phyloP scores from a whole-genome alignment of 192 early-diverging fungal species.

The Backusella macrospora region DNA sequence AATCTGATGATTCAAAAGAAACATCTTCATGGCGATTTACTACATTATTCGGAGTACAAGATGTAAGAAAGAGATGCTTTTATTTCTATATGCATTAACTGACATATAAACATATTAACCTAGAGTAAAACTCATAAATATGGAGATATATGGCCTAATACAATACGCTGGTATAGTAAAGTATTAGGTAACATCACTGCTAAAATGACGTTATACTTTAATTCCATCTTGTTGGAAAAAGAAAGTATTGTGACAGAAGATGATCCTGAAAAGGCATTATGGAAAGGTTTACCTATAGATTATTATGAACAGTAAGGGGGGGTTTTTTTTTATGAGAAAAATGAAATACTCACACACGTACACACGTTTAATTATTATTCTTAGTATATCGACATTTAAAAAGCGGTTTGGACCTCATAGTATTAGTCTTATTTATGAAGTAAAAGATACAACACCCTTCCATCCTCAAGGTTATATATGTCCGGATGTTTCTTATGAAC shows the following conservation, averaged over 20 bases:
- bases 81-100: not conserved
- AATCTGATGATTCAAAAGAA: slow-evolving; percentile 25
- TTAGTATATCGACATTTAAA: slow-evolving; percentile 48
- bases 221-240: slow-evolving; percentile 47
- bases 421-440: slow-evolving; percentile 52
- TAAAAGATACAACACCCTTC: slow-evolving; percentile 42
- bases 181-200: slow-evolving; percentile 50
- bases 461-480: slow-evolving; percentile 47
- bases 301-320: slow-evolving; percentile 48
- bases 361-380: not conserved
- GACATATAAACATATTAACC: not conserved
- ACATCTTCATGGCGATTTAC: slow-evolving; percentile 9
- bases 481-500: slow-evolving; percentile 46
- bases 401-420: slow-evolving; percentile 47
- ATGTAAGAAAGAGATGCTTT: not conserved
- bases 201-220: slow-evolving; percentile 58
- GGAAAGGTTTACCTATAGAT: slow-evolving; percentile 49
- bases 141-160: slow-evolving; percentile 43
- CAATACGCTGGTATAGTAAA: slow-evolving; percentile 45
- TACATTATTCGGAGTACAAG: slow-evolving; percentile 18
- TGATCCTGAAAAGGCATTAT: slow-evolving; percentile 40
- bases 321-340: not conserved
- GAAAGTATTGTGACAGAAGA: slow-evolving; percentile 48
- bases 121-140: slow-evolving; percentile 37
- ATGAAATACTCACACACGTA: not conserved